Conservation (phyloP, 768 basidiomycete genomes). For the Leccinum ochraceum region DNA sequence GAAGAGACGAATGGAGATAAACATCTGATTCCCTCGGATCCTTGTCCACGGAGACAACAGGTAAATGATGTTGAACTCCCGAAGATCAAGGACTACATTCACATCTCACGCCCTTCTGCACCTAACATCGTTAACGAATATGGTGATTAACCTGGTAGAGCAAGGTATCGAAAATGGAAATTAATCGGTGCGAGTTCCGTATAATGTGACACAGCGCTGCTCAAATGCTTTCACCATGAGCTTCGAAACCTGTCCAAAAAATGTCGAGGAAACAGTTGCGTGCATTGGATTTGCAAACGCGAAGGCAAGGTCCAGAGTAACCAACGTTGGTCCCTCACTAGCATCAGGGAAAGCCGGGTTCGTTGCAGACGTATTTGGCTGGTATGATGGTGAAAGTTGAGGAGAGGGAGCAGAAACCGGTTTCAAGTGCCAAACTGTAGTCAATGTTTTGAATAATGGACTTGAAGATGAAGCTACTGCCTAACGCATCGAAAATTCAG, state of each 20-base stretch:
- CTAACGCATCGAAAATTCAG: conserved; percentile 38
- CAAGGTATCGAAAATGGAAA: conserved; percentile 2
- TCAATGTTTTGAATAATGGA: conserved; percentile 70
- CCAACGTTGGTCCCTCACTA: conserved; percentile 59
- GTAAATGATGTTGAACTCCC: background rate
- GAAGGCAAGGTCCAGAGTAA: conserved; percentile 83
- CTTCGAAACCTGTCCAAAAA: conserved; percentile 84
- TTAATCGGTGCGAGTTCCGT: conserved; percentile 47
- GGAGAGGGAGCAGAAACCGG: conserved; percentile 49
- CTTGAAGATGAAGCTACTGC: conserved; percentile 72
- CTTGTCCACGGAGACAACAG: background rate
- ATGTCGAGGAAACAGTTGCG: conserved; percentile 76
- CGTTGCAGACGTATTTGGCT: conserved; percentile 5
- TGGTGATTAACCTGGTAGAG: background rate
- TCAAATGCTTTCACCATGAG: conserved; percentile 95
- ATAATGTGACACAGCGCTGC: conserved; percentile 72
- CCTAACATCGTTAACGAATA: background rate
- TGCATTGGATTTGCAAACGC: conserved; percentile 87
- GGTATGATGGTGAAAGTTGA: conserved; percentile 32
- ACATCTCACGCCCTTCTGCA: background rate
- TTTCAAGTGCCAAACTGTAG: conserved; percentile 74
- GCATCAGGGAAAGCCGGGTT: conserved; percentile 13
- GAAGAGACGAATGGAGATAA: background rate
- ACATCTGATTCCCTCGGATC: background rate
- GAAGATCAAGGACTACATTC: background rate